Percentiles rank a stretch among this genome's conserved stretches.
Evolutionary conservation across 2,329 filamentous ascomycete genomes (phyloP).

Genomic region (Colletotrichum sojae): DNA sequence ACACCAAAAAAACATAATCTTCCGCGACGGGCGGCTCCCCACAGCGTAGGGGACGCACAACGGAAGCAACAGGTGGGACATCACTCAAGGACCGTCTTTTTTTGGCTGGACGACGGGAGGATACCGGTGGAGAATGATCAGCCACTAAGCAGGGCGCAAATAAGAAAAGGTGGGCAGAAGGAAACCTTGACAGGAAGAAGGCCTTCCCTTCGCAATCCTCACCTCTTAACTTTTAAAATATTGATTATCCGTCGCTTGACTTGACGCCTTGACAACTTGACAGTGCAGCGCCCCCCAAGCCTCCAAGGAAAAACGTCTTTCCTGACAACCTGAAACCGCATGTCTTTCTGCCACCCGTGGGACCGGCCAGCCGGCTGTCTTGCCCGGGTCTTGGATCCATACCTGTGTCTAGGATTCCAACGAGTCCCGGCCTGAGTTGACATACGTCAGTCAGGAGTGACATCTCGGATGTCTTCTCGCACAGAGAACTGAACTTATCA

Average conservation of each 20-base stretch:
- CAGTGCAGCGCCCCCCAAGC: neutral
- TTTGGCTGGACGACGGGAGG: constrained; percentile 40
- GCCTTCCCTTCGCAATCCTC: no score
- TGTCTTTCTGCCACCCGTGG: constrained; percentile 25
- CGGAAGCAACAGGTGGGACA: no score
- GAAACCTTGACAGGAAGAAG: no score
- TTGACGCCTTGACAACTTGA: neutral
- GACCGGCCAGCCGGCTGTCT: constrained; percentile 3
- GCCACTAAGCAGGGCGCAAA: constrained; percentile 31
- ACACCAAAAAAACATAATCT: constrained; percentile 11
- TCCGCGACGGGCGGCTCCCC: constrained; percentile 16
- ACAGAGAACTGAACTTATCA: no score
- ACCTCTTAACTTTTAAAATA: no score
- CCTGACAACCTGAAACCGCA: constrained; percentile 21
- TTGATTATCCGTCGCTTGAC: no score
- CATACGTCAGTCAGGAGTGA: no score
- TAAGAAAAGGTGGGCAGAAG: constrained; percentile 14
- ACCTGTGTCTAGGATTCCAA: neutral
- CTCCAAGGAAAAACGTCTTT: neutral
- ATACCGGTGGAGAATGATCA: constrained; percentile 33
- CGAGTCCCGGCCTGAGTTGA: no score
- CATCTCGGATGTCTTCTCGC: no score
- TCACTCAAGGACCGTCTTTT: neutral
- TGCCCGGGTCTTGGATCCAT: neutral
- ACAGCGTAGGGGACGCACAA: constrained; percentile 1